Base-by-base conservation (phyloP, 306 rosid species). In the Prunus mira region DNA sequence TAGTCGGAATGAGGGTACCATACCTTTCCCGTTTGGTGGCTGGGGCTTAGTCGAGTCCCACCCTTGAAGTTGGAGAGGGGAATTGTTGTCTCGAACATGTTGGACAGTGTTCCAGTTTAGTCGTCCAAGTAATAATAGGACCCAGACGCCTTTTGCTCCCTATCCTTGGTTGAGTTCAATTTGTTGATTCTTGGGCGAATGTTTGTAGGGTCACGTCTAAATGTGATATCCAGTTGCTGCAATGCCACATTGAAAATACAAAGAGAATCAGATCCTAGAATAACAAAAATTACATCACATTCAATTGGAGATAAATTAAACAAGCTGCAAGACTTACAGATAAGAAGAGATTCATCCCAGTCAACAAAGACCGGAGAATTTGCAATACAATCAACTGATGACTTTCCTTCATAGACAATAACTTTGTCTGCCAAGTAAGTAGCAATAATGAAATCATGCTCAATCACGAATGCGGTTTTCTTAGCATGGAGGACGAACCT, bases 401-500 rank as follows among this genome's bases (percentile, higher is more conserved):
- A 90, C 79, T 47, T 65, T 45, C 98, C 98, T 85, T 90, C 97
- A 22, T 92, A 95, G 28, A 95, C 98, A 81, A 95, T 95, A 58
- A 95, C 98, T 79, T 97, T 83, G 73, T 95, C 98, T 27, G 98
- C 98, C 80, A 95, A 89, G 87, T 95, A 95, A 17, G 96, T 92
- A 65, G 98, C 98, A 97, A 95, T 92, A 61, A 95, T 95, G 80
- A 95, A 92, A 84, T 95, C 98, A 8, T 95, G 98, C 82, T 92
- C 98, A 15, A 95, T 97, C 65, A 95, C 95, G 57, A 95, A 95
- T 19, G 98, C 96, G 2, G 98, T 95, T 81, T 95, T 95, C 94
- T 95, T 95, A 49, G 97, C 93, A 69, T 95, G 98, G 75, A 95
- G 93, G 76, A 95, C 92, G 78, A 95, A 95, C 81, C 98, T 95